Conservation (phyloP, 139 green algal genomes). For the Micromonas pusilla region DNA sequence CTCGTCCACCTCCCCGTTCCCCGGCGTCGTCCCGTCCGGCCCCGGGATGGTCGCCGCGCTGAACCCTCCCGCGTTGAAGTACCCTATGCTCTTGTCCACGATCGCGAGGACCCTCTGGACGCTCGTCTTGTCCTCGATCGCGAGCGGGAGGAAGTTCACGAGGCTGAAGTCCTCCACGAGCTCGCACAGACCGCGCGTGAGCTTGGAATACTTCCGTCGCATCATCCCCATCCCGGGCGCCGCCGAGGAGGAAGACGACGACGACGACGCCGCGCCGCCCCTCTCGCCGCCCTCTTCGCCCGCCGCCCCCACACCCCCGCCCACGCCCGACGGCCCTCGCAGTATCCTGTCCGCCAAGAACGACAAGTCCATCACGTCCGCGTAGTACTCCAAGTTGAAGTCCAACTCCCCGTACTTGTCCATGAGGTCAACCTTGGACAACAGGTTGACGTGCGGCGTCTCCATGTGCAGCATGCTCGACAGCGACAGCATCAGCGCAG, state of each 20-base stretch:
- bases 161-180: slow-evolving; percentile 85
- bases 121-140: slow-evolving; percentile 53
- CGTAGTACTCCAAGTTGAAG: slow-evolving; percentile 87
- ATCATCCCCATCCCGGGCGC: neutral
- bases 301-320: too few species aligned
- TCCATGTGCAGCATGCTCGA: slow-evolving; percentile 93
- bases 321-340: too few species aligned
- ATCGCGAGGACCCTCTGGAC: slow-evolving; percentile 27
- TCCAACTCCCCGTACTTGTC: slow-evolving; percentile 78
- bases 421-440: slow-evolving; percentile 95
- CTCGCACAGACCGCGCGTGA: slow-evolving; percentile 50
- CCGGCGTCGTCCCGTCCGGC: neutral
- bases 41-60: neutral
- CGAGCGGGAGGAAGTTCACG: slow-evolving; percentile 73
- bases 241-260: too few species aligned
- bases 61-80: slow-evolving; percentile 30
- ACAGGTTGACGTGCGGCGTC: slow-evolving; percentile 91
- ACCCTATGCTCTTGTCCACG: slow-evolving; percentile 41
- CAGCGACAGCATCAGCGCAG: slow-evolving; percentile 60
- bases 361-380: slow-evolving; percentile 76
- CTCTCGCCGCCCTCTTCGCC: too few species aligned
- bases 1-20: neutral
- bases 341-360: slow-evolving; percentile 51
- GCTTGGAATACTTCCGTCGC: slow-evolving; percentile 1
- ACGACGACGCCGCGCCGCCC: too few species aligned